These are phyloP conservation scores for Brassica hybrid DNA, from an alignment of 441 rosid species.

Conservation along the genomic window DNA sequence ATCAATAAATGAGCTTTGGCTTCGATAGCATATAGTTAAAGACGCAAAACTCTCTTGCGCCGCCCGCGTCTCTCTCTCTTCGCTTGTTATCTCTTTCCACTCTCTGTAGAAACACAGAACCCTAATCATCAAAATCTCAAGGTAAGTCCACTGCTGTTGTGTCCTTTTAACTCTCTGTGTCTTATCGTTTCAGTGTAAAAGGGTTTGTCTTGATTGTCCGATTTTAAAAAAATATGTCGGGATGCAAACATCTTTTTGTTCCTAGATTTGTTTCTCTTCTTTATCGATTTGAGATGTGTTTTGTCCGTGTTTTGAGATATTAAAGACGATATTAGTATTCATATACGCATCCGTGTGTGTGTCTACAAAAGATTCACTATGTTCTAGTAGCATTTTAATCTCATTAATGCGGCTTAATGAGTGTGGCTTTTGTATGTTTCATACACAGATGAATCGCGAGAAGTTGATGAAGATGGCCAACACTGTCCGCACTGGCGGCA, in stretches of 20 bases:
- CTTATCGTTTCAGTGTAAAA: no score
- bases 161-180: no score
- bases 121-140: constrained; percentile 37
- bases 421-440: background rate
- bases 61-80: constrained; percentile 33
- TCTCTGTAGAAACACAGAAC: constrained; percentile 22
- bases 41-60: constrained; percentile 36
- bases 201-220: no score
- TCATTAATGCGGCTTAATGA: no score
- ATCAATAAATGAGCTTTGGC: no score
- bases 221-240: background rate
- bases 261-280: no score
- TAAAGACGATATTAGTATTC: background rate
- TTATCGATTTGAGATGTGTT: no score
- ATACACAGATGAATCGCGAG: constrained; percentile 69
- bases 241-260: constrained; percentile 10
- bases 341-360: no score
- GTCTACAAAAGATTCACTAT: no score
- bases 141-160: constrained; percentile 18
- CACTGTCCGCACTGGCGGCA: constrained; percentile 88
- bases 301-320: no score
- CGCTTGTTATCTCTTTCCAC: constrained; percentile 26
- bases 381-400: no score
- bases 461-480: constrained; percentile 88
- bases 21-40: background rate